Conservation (phyloP, 768 basidiomycete species). For the Piloderma croceum region DNA sequence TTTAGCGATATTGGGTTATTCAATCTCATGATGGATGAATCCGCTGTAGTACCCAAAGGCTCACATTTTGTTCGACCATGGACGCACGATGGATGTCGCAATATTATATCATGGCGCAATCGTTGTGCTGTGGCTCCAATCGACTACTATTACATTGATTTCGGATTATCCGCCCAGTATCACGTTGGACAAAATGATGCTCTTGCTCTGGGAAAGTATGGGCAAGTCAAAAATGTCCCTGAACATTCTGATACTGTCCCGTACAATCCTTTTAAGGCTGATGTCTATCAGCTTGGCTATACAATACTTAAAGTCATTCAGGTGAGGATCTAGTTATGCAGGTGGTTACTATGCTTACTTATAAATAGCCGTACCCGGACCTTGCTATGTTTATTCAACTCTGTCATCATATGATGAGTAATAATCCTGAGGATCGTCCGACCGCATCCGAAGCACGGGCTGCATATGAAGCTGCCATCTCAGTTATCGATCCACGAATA, state of each 20-base stretch:
- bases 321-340: too few relatives aligned
- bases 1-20: conserved; percentile 4
- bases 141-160: conserved; percentile 13
- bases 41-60: conserved; percentile 6
- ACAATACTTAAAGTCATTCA: conserved; percentile 2
- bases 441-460: too few relatives aligned
- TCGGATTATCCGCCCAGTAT: conserved; percentile 3
- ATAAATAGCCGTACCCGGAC: too few relatives aligned
- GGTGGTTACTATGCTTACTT: too few relatives aligned
- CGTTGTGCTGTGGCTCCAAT: conserved; percentile 5
- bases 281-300: conserved; percentile 8
- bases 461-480: too few relatives aligned
- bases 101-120: conserved; percentile 2
- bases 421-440: too few relatives aligned
- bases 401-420: too few relatives aligned
- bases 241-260: conserved; percentile 7
- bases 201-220: not conserved
- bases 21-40: conserved; percentile 12
- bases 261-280: conserved; percentile 8
- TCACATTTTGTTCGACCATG: conserved; percentile 3
- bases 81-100: conserved; percentile 1
- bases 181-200: conserved; percentile 7
- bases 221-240: conserved; percentile 4
- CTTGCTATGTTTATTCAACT: too few relatives aligned
- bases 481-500: too few relatives aligned